A percentile compares a stretch with the other conserved stretches of the same genome.
Conservation (phyloP, 2,329 filamentous ascomycete genomes). For the Trichoderma pleuroti region DNA sequence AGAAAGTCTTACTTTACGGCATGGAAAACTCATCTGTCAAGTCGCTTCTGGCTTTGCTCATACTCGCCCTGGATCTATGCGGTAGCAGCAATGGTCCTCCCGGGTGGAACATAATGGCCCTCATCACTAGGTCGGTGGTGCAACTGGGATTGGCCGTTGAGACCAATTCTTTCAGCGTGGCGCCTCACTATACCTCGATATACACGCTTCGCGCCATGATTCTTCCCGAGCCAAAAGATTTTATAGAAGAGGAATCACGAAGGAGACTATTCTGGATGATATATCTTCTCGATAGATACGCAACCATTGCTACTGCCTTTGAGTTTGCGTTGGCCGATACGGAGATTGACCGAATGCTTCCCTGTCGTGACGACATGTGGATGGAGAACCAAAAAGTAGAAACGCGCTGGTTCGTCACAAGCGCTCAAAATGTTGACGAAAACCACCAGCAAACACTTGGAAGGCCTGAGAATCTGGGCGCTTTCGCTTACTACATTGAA, state of each 20-base stretch:
- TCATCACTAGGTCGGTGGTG: slow-evolving; percentile 85
- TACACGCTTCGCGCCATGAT: slow-evolving; percentile 85
- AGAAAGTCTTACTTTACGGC: slow-evolving; percentile 81
- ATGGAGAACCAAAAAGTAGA: slow-evolving; percentile 79
- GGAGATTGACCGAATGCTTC: slow-evolving; percentile 82
- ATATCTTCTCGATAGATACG: slow-evolving; percentile 84
- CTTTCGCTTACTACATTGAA: slow-evolving; percentile 88
- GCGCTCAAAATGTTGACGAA: slow-evolving; percentile 40
- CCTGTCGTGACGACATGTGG: slow-evolving; percentile 84
- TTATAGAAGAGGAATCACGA: slow-evolving; percentile 84
- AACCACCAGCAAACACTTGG: slow-evolving; percentile 60
- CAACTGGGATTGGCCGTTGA: slow-evolving; percentile 84
- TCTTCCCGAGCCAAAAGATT: slow-evolving; percentile 76
- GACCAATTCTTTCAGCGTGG: slow-evolving; percentile 71
- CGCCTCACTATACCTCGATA: slow-evolving; percentile 78
- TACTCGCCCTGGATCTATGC: slow-evolving; percentile 78
- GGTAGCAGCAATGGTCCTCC: slow-evolving; percentile 86
- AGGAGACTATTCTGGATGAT: slow-evolving; percentile 91
- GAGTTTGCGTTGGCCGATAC: slow-evolving; percentile 87
- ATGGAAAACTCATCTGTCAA: slow-evolving; percentile 88
- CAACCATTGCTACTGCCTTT: slow-evolving; percentile 86
- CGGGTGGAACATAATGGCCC: slow-evolving; percentile 85
- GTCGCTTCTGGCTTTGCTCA: slow-evolving; percentile 80
- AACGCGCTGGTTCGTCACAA: slow-evolving; percentile 72
- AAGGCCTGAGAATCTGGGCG: slow-evolving; percentile 75